Conservation (phyloP, 2,329 filamentous ascomycete genomes). For the Alternaria consortialis region DNA sequence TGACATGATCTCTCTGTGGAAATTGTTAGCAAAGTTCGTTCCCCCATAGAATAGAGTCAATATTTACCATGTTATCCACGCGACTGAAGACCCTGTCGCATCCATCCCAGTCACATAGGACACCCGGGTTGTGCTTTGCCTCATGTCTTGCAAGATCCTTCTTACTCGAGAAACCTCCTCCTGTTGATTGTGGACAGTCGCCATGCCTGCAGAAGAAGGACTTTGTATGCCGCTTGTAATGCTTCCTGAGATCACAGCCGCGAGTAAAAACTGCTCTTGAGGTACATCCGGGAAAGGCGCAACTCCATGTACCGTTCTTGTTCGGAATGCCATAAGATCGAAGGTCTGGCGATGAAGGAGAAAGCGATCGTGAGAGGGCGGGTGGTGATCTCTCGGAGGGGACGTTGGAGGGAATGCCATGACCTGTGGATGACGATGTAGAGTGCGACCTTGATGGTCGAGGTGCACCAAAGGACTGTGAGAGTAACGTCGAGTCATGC, state of each 20-base stretch:
- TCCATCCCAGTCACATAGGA: slow-evolving; percentile 66
- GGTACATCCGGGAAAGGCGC: slow-evolving; percentile 67
- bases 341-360: slow-evolving; percentile 52
- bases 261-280: slow-evolving; percentile 66
- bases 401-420: slow-evolving; percentile 38
- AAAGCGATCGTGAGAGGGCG: slow-evolving; percentile 49
- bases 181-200: slow-evolving; percentile 65
- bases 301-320: slow-evolving; percentile 64
- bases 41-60: background rate
- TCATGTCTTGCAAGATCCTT: slow-evolving; percentile 70
- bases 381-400: slow-evolving; percentile 44
- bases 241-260: slow-evolving; percentile 69
- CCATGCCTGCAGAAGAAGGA: slow-evolving; percentile 68
- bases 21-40: slow-evolving; percentile 25
- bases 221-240: slow-evolving; percentile 70
- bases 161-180: slow-evolving; percentile 69
- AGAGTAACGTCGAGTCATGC: slow-evolving; percentile 36
- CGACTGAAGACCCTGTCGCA: slow-evolving; percentile 68
- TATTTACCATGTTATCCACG: slow-evolving; percentile 68
- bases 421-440: slow-evolving; percentile 41
- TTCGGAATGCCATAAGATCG: slow-evolving; percentile 55
- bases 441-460: slow-evolving; percentile 48
- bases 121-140: slow-evolving; percentile 69
- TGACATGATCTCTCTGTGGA: slow-evolving; percentile 51
- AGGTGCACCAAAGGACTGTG: slow-evolving; percentile 30